Base-by-base conservation (phyloP, 2,329 filamentous ascomycete species). In the Epichloe uncinata region DNA sequence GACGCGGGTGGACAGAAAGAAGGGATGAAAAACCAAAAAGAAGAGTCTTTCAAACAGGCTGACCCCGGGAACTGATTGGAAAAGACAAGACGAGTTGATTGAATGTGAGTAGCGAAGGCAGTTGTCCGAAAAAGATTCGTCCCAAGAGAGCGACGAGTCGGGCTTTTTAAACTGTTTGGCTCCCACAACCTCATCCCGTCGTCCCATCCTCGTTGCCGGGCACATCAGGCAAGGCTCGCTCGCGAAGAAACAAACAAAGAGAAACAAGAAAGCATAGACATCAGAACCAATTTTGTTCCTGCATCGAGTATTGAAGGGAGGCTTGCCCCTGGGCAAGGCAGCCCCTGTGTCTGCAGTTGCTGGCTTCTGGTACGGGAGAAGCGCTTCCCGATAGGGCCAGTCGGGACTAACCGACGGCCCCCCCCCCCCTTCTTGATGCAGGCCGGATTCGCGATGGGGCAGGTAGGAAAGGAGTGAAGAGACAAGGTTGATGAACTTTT, bases 121-220 rank as follows among this genome's bases (percentile, higher is more conserved):
- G 40, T 30, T 43, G 20, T 43, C 33, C 33, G 18, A 26, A 3
- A 38, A n/a, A n/a, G n/a, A n/a, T n/a, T n/a, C n/a, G n/a, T n/a
- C n/a, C n/a, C n/a, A n/a, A n/a, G 30, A 22, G 41, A 22, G 41
- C 41, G 47, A 44, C 33, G 15, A 36, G 20, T 38, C 9, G 33
- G 47, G 22, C 18, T 37, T 49, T 49, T 26, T 49, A 43, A 43
- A 42, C 33, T 49, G 41, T 37, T 26, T 26, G n/a, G 16, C 38
- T 5, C 41, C 40, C 26, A 9, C 26, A n/a, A 8, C 26, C 8
- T 22, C 8, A 3, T 16, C 34, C 3, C 6, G 20, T 20, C 20
- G 41, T 13, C 9, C 42, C 42, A 2, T 18, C 9, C 9, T 3
- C n/a, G 13, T 42, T 22, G 5, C 30, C 18, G 15, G 18, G 30